Evolutionary conservation across 768 basidiomycete species (phyloP).

Genomic region (Thelephora ganbajun): DNA sequence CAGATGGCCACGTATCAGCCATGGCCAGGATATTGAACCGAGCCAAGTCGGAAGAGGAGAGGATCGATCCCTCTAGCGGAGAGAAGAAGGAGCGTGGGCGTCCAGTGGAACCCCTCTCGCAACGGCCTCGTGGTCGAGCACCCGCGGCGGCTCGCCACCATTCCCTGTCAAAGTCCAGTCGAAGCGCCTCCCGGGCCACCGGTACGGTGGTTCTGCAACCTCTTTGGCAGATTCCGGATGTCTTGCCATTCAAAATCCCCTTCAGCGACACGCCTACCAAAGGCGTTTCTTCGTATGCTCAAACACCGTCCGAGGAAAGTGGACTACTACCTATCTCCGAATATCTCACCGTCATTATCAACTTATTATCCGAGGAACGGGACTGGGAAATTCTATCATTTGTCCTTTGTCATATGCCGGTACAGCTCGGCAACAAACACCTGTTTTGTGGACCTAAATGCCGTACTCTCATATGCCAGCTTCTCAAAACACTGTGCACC

Average conservation of each 20-base stretch:
- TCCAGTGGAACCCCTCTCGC: conserved; percentile 7
- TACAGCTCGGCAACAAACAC: conserved; percentile 90
- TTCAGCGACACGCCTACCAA: conserved; percentile 55
- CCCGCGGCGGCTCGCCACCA: conserved; percentile 34
- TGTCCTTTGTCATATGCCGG: conserved; percentile 78
- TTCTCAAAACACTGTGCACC: conserved; percentile 56
- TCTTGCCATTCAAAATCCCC: conserved; percentile 35
- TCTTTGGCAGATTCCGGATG: conserved; percentile 62
- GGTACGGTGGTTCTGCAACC: conserved; percentile 14
- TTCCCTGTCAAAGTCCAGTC: conserved; percentile 33
- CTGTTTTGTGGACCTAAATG: conserved; percentile 86
- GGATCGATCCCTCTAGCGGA: conserved; percentile 6
- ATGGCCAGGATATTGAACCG: conserved; percentile 58
- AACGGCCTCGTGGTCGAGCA: conserved; percentile 19
- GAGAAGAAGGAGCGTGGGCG: conserved; percentile 6
- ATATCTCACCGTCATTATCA: conserved; percentile 51
- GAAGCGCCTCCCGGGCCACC: conserved; percentile 48
- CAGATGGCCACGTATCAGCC: conserved; percentile 38
- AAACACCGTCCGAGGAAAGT: conserved; percentile 22
- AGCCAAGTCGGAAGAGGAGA: conserved; percentile 11
- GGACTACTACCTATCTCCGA: conserved; percentile 58
- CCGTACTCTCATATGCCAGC: conserved; percentile 40
- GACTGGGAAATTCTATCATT: conserved; percentile 95
- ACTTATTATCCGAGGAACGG: conserved; percentile 56
- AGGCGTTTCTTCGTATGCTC: conserved; percentile 52